These are phyloP conservation scores for Speleostelium caveatum DNA, from an alignment of 78 protist species.

Conservation along the genomic window DNA sequence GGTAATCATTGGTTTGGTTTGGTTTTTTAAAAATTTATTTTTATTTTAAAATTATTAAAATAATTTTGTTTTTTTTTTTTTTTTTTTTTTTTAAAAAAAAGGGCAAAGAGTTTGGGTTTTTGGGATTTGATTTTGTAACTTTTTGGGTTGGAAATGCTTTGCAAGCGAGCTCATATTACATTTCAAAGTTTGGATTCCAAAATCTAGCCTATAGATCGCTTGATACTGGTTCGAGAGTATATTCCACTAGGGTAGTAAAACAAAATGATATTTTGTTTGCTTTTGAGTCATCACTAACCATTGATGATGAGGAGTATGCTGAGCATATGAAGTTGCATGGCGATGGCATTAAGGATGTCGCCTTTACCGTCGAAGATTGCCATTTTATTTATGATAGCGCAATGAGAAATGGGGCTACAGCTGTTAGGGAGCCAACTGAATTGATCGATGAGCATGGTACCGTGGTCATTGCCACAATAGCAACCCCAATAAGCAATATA, in stretches of 20 bases:
- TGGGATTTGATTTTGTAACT: constrained; percentile 80
- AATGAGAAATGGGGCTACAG: constrained; percentile 79
- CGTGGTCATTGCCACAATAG: constrained; percentile 84
- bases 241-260: constrained; percentile 80
- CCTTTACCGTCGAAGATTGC: constrained; percentile 84
- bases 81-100: too few relatives aligned
- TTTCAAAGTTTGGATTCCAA: constrained; percentile 85
- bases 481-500: constrained; percentile 85
- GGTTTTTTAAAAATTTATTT: too few relatives aligned
- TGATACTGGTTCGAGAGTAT: constrained; percentile 84
- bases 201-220: constrained; percentile 83
- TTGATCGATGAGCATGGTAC: constrained; percentile 87
- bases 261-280: constrained; percentile 44
- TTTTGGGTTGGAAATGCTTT: constrained; percentile 92
- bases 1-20: too few relatives aligned
- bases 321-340: constrained; percentile 82
- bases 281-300: constrained; percentile 14
- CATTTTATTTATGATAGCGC: constrained; percentile 73
- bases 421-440: constrained; percentile 82
- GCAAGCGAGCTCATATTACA: constrained; percentile 88
- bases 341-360: constrained; percentile 89
- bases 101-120: neutral
- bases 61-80: too few relatives aligned
- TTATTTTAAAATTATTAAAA: too few relatives aligned
- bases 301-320: constrained; percentile 41